Base-by-base conservation (phyloP, 257 asterid genomes). In the Asclepias syriaca region DNA sequence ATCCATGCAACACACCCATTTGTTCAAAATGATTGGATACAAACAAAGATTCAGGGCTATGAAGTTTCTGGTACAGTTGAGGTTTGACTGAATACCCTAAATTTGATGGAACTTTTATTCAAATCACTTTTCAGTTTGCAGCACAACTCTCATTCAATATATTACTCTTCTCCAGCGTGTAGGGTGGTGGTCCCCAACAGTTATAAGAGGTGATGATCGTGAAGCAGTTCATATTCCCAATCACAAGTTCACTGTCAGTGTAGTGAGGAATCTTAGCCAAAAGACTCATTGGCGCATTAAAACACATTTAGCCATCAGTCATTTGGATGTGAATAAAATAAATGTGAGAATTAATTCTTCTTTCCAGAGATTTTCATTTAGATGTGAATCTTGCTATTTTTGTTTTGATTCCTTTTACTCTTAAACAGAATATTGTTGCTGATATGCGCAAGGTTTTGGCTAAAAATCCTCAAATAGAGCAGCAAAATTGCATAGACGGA, bases 51-150 rank as follows among this genome's bases (percentile, higher is more conserved):
- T 74, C 88, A 90, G 81, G 99, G 98, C 75, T 90, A 92, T 77
- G 99, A 95, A 73, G 96, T 95, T 82, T 95, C 98, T 72, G 99
- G 99, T 78, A 90, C 96, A 60, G 99, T 95, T 81, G 99, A 95
- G 99, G 98, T 95, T 71, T 51, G 82, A 74, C 57, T 69, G 34
- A 10, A 58, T 50, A 27, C 59, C 69, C 69, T 53, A 18, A 45
- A 27, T 32, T 19, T 34, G 34, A 10, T 48, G 34, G 66, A 34
- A 16, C 11, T 66, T n/a, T 13, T 46, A 37, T 66, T 51, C 13
- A 9, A 22, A 58, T 15, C 37, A 14, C 16, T 2, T 48, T 39
- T 39, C 24, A 39, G 19, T 45, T 57, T 46, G 43, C n/a, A 18
- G 34, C 34, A 53, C n/a, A 68, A 24, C 24, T 34, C 4, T 32